Percentiles rank a stretch among this genome's conserved stretches.
These are phyloP conservation scores for Cicer yamashitae DNA, from an alignment of 306 rosid genomes.

Conservation along the genomic window DNA sequence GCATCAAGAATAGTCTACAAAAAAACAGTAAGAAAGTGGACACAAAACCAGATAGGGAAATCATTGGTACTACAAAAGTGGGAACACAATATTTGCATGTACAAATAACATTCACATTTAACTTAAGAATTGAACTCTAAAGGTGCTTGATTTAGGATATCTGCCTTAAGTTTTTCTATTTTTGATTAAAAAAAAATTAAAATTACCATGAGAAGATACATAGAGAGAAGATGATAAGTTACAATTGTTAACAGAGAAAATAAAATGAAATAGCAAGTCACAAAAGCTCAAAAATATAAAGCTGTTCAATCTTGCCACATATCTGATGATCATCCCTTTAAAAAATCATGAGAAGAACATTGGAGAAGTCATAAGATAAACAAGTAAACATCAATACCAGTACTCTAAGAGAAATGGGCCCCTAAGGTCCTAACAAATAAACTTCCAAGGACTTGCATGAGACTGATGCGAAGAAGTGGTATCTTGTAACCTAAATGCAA, in stretches of 20 bases:
- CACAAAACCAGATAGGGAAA: slow-evolving; percentile 23
- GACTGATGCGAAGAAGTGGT: not conserved
- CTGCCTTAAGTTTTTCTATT: slow-evolving; percentile 15
- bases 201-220: not conserved
- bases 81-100: not conserved
- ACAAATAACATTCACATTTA: slow-evolving; percentile 33
- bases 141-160: slow-evolving; percentile 13
- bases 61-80: slow-evolving; percentile 12
- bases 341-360: not conserved
- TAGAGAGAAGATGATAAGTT: slow-evolving; percentile 24
- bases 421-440: slow-evolving; percentile 4
- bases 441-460: slow-evolving; percentile 15
- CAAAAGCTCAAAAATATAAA: slow-evolving; percentile 1
- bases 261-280: not conserved
- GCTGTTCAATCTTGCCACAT: slow-evolving; percentile 10
- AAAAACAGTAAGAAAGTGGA: slow-evolving; percentile 31
- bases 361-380: slow-evolving; percentile 7
- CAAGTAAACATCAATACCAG: not conserved
- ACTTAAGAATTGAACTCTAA: slow-evolving; percentile 43
- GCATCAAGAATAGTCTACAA: slow-evolving; percentile 89
- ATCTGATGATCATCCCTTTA: not conserved
- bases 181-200: not conserved
- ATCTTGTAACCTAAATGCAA: slow-evolving; percentile 39
- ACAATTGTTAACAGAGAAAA: not conserved
- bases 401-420: not conserved